Conservation (phyloP, 352 stramenopile genomes). For the Peronospora belbahrii region DNA sequence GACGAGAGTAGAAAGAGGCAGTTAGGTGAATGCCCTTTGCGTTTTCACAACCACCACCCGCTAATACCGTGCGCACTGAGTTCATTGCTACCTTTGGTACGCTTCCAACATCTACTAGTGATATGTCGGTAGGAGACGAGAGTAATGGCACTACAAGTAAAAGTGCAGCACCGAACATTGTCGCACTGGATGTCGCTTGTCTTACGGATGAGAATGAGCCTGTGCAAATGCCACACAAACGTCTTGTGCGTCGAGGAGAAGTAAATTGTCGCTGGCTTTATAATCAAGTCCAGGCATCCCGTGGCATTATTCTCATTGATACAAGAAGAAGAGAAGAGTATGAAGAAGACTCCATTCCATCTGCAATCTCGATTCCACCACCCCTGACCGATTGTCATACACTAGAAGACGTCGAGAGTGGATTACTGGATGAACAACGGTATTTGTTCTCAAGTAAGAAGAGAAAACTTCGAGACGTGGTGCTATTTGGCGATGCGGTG, state of each 20-base stretch:
- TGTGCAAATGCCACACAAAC: conserved; percentile 25
- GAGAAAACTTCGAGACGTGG: conserved; percentile 69
- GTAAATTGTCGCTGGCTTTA: conserved; percentile 82
- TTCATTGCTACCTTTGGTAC: neutral
- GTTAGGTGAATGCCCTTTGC: conserved; percentile 17
- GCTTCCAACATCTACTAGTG: neutral
- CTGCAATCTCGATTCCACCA: conserved; percentile 63
- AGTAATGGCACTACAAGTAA: conserved; percentile 8
- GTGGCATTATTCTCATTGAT: conserved; percentile 75
- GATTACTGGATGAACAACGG: conserved; percentile 54
- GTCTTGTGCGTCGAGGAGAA: conserved; percentile 48
- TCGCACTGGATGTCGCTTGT: conserved; percentile 1
- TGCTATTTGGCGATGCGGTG: conserved; percentile 69
- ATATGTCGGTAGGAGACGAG: conserved; percentile 40
- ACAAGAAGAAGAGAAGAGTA: conserved; percentile 41
- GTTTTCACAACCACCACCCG: neutral
- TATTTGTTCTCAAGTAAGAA: conserved; percentile 69
- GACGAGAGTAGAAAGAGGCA: neutral
- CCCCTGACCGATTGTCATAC: conserved; percentile 28
- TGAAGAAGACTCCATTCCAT: conserved; percentile 70
- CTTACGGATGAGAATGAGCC: conserved; percentile 10
- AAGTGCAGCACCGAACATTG: conserved; percentile 1
- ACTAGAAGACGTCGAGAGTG: conserved; percentile 48
- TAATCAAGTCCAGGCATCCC: conserved; percentile 72
- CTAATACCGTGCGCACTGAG: neutral